Evolutionary conservation across 1,139 yeast genomes (phyloP).

Genomic region (Geotrichum citri-aurantii): DNA sequence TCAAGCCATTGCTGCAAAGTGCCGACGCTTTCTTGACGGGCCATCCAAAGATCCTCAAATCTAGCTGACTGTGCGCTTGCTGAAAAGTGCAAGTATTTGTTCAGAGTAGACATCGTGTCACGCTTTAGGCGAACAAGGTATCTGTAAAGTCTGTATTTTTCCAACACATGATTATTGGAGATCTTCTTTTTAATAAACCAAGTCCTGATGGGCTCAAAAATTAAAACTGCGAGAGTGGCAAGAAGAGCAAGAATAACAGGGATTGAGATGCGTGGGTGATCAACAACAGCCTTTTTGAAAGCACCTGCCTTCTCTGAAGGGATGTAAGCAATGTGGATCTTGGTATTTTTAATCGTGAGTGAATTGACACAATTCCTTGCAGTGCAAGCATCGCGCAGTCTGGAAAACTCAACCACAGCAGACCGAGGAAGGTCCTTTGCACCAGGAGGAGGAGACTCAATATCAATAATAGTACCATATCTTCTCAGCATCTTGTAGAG

Average conservation of each 20-base stretch:
- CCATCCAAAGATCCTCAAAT: constrained; percentile 57
- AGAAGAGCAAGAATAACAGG: constrained; percentile 57
- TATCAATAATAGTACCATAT: constrained; percentile 78
- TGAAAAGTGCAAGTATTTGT: constrained; percentile 6
- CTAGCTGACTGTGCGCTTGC: constrained; percentile 20
- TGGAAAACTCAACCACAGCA: constrained; percentile 52
- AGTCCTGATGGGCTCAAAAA: constrained; percentile 89
- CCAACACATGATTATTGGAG: constrained; percentile 14
- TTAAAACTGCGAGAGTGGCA: constrained; percentile 74
- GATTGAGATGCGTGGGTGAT: constrained; percentile 75
- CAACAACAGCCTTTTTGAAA: constrained; percentile 26
- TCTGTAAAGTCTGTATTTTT: constrained; percentile 6
- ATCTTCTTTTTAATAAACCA: constrained; percentile 73
- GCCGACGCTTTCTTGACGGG: constrained; percentile 59
- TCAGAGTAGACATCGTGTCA: constrained; percentile 8
- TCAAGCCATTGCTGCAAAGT: constrained; percentile 69
- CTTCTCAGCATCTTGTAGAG: constrained; percentile 76
- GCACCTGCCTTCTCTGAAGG: constrained; percentile 45
- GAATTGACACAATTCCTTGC: constrained; percentile 94
- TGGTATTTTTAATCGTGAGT: constrained; percentile 45
- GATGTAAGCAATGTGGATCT: constrained; percentile 67
- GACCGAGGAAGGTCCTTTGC: constrained; percentile 43
- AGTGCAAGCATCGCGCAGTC: constrained; percentile 64
- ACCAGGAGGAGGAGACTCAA: constrained; percentile 50
- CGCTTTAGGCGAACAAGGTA: constrained; percentile 7